Percentiles rank a stretch among this genome's conserved stretches.
phyloP scores from a whole-genome alignment of 768 basidiomycete species.

The Crepidotus variabilis region DNA sequence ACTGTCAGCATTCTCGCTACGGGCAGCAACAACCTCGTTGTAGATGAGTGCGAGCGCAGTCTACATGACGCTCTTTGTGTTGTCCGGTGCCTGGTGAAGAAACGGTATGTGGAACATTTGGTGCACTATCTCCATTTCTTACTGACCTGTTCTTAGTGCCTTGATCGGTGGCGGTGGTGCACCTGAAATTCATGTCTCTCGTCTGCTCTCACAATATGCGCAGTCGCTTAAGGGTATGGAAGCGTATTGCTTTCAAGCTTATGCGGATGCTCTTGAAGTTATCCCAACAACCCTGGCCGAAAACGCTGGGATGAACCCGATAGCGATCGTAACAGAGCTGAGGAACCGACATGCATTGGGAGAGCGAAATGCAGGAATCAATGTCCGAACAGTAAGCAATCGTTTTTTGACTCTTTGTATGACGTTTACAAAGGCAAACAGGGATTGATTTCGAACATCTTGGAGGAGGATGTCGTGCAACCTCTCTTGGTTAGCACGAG shows the following conservation, averaged over 20 bases:
- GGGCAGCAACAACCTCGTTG: slow-evolving; percentile 87
- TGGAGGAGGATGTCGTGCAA: slow-evolving; percentile 97
- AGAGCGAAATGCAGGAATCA: slow-evolving; percentile 94
- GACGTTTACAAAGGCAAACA: slow-evolving; percentile 23
- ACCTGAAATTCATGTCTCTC: slow-evolving; percentile 96
- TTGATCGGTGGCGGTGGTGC: slow-evolving; percentile 96
- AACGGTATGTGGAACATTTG: slow-evolving; percentile 58
- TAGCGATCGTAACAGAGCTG: slow-evolving; percentile 96
- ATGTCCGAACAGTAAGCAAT: slow-evolving; percentile 83
- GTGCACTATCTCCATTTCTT: neutral
- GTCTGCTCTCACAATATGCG: slow-evolving; percentile 84
- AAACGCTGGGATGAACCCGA: slow-evolving; percentile 97
- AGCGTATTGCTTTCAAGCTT: slow-evolving; percentile 98
- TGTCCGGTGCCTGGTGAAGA: slow-evolving; percentile 96
- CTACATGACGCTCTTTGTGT: slow-evolving; percentile 99
- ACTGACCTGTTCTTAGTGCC: slow-evolving; percentile 42
- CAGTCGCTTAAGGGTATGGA: slow-evolving; percentile 97
- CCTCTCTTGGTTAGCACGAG: slow-evolving; percentile 93
- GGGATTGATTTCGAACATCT: slow-evolving; percentile 96
- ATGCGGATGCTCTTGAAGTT: slow-evolving; percentile 95
- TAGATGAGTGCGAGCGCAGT: slow-evolving; percentile 97
- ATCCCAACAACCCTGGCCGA: slow-evolving; percentile 98
- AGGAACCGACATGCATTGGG: slow-evolving; percentile 96
- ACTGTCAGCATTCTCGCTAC: slow-evolving; percentile 96
- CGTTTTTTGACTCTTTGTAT: neutral